Conservation (phyloP, 441 rosid genomes). For the Adansonia gregorii region DNA sequence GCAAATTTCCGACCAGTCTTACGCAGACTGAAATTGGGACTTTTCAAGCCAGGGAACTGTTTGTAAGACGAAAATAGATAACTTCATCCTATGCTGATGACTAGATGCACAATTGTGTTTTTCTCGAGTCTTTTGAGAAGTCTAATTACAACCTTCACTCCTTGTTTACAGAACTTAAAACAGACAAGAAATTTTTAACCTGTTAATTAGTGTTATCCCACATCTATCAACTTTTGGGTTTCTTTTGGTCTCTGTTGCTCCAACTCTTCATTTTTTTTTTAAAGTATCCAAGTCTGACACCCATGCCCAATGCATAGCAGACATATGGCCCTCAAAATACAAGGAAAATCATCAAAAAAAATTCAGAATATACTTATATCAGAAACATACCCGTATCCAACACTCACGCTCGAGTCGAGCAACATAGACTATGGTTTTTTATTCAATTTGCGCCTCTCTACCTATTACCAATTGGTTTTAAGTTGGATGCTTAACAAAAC, state of each 20-base stretch:
- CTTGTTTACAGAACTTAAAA: background rate
- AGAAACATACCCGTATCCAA: too few species aligned
- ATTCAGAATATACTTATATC: too few species aligned
- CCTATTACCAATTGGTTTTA: background rate
- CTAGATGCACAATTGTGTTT: background rate
- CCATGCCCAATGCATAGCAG: too few species aligned
- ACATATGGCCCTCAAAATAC: too few species aligned
- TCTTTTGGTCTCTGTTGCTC: background rate
- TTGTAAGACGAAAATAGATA: background rate
- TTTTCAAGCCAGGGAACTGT: background rate
- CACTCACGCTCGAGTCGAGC: too few species aligned
- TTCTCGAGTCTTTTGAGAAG: background rate
- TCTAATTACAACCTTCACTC: background rate
- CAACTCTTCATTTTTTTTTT: too few species aligned
- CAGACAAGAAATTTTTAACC: background rate
- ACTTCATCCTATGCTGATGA: background rate
- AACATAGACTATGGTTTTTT: background rate
- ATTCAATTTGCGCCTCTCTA: background rate
- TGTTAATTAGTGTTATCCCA: background rate
- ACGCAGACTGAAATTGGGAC: background rate
- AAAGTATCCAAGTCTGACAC: too few species aligned
- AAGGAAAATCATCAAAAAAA: too few species aligned
- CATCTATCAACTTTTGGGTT: background rate
- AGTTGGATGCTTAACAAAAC: constrained; percentile 5
- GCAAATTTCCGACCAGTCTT: background rate